A percentile compares a stretch with the other conserved stretches of the same genome.
Conservation (phyloP, 2,329 filamentous ascomycete genomes). For the Fusarium secorum region DNA sequence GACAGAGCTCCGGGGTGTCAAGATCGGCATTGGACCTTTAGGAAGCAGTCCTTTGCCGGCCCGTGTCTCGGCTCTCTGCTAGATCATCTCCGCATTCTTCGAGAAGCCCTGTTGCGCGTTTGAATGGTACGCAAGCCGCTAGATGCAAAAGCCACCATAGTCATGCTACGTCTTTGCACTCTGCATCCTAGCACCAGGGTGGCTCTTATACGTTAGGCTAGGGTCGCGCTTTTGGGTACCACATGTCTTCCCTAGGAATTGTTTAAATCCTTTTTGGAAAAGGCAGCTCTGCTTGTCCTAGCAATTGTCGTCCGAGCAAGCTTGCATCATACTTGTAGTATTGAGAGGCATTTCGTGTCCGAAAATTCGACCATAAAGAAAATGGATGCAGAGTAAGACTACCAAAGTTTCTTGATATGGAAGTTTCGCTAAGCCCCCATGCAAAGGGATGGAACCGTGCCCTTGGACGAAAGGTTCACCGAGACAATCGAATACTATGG, state of each 20-base stretch:
- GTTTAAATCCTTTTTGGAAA: constrained; percentile 36
- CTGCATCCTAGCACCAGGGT: constrained; percentile 41
- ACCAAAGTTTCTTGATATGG: constrained; percentile 1
- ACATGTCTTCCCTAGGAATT: constrained; percentile 42
- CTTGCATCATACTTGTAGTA: constrained; percentile 4
- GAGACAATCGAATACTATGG: constrained; percentile 68
- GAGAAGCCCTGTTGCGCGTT: constrained; percentile 26
- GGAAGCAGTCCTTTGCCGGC: constrained; percentile 25
- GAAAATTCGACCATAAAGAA: constrained; percentile 8
- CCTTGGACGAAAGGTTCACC: constrained; percentile 65
- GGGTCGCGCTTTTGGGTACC: constrained; percentile 45
- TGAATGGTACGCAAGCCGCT: constrained; percentile 37
- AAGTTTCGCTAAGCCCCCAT: constrained; percentile 36
- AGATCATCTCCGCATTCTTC: constrained; percentile 34
- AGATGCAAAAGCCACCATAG: constrained; percentile 40
- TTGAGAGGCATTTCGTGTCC: constrained; percentile 3
- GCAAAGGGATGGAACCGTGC: constrained; percentile 57
- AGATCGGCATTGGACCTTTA: constrained; percentile 36
- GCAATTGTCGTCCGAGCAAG: constrained; percentile 12
- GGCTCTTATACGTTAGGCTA: constrained; percentile 43
- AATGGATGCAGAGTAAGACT: constrained; percentile 47
- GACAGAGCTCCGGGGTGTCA: constrained; percentile 35
- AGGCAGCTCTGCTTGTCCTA: constrained; percentile 22
- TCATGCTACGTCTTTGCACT: constrained; percentile 38
- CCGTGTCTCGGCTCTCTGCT: constrained; percentile 23